Base-by-base conservation (phyloP, 495 filamentous ascomycete species). In the Penicillium steckii region DNA sequence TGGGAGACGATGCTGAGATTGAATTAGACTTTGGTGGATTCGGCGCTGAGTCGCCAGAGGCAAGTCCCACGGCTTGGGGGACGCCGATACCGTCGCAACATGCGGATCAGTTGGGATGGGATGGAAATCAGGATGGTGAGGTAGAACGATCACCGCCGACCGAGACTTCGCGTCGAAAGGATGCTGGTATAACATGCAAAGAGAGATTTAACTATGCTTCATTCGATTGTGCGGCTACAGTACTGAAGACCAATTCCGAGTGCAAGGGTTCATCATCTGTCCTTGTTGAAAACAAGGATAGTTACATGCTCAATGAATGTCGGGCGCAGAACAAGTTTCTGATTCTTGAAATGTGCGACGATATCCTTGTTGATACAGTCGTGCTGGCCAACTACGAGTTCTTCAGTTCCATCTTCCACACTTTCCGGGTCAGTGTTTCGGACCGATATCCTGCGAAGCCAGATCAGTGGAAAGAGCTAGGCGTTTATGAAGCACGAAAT, bases 331-430 rank as follows among this genome's bases (percentile, higher is more conserved):
- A 96, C 70, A 97, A 97, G 70, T 95, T 95, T 68, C 78, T 97
- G 46, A 89, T 97, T 55, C 81, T 98, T 46, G 93, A 98, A 67
- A 72, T 87, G 2, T 89, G 85, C 61, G 90, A 97, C 66, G 91
- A 97, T 53, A 97, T 98, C 46, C 78, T 96, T 37, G 87, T 98
- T 47, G 94, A 98, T 67, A 98, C 94, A 3, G 79, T 98, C 25
- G 94, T 96, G 1, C 80, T 98, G 17, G 93, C 94, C 35, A 98
- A 97, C 68, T 98, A 93, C 66, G 94, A 96, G 69, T 98, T 98
- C 75, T 98, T 98, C 73, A 95, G 90, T 45, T 95, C 89, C 54
- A 97, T 96, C 78, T 90, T 97, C 61, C 87, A 90, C 47, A 87
- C 83, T 18, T 95, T 98, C 66, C 79, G 88, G 17, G 84, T 97